Evolutionary conservation across 495 filamentous ascomycete species (phyloP), one percentile per base, ranked within the genome.

Genomic region (Chaetomium cochliodes): DNA sequence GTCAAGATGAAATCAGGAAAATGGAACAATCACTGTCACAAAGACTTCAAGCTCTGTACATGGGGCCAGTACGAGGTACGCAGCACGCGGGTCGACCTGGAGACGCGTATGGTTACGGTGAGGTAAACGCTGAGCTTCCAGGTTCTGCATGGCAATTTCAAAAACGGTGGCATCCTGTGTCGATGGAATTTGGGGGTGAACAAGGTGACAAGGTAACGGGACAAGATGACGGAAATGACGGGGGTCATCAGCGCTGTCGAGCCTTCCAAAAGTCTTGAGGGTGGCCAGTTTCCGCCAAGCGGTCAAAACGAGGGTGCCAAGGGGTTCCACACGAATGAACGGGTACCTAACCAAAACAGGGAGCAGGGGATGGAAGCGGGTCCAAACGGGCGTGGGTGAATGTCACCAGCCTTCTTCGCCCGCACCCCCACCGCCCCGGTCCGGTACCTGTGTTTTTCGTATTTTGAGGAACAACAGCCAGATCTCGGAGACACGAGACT

Each of bases 221-320:
- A 58, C 30, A 47, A 51, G 37, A 71, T 71, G 72, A 73, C 72
- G 70, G 72, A 68, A 71, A 73, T 68, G 70, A 71, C 67, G 61
- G 69, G 69, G 70, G 63, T 58, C 60, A 22, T 60, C 60, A 41
- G 62, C 61, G 55, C 63, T 57, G 61, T 64, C 44, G 58, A 60
- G 58, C 61, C 61, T 62, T 50, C 55, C 15, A 4, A 37, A 62
- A 56, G 39, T 22, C 42, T 44, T 12, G 30, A 53, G 16, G 37
- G 49, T 57, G 57, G 57, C 61, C 57, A 64, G 39, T 46, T 50
- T 26, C 22, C 25, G 22, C 28, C 37, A 54, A 56, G 41, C 51
- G 51, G 61, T 41, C 53, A 23, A 44, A 47, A 42, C 18, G 30
- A 37, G 44, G 44, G 50, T 16, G 44, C 52, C 39, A 49, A 50